Evolutionary conservation across 2,329 filamentous ascomycete genomes (phyloP).

Genomic region (Pleoardoris graminearum): DNA sequence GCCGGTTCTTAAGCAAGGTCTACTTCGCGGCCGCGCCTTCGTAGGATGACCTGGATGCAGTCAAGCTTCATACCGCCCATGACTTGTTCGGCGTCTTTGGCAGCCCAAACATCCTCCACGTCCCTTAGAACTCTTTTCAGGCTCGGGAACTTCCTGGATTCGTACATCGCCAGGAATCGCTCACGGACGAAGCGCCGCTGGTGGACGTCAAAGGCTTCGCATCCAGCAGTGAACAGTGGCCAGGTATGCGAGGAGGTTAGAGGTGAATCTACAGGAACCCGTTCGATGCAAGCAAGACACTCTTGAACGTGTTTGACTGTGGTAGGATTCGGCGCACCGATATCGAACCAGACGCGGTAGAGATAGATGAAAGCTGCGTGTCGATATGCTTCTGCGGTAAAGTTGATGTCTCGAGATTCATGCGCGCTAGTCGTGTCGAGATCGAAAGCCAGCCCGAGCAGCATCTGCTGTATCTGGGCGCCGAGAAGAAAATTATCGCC

Average conservation of each 20-base stretch:
- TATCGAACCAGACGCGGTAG: slow-evolving; percentile 37
- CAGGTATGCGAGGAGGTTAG: slow-evolving; percentile 36
- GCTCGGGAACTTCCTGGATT: slow-evolving; percentile 28
- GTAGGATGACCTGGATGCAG: slow-evolving; percentile 38
- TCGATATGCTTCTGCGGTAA: slow-evolving; percentile 35
- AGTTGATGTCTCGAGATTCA: slow-evolving; percentile 17
- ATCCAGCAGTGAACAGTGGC: slow-evolving; percentile 39
- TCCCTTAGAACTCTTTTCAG: slow-evolving; percentile 32
- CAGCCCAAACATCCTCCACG: slow-evolving; percentile 35
- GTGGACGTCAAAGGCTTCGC: slow-evolving; percentile 25
- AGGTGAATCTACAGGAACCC: slow-evolving; percentile 23
- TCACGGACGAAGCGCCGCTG: slow-evolving; percentile 32
- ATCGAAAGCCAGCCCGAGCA: slow-evolving; percentile 25
- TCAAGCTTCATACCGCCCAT: slow-evolving; percentile 31
- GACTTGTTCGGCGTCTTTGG: slow-evolving; percentile 31
- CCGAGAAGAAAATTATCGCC: slow-evolving; percentile 26
- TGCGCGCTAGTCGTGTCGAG: background rate
- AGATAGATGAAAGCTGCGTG: slow-evolving; percentile 42
- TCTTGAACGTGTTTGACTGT: slow-evolving; percentile 33
- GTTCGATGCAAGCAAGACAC: slow-evolving; percentile 25
- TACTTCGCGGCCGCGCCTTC: slow-evolving; percentile 31
- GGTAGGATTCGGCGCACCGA: slow-evolving; percentile 36
- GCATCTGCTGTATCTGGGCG: slow-evolving; percentile 20
- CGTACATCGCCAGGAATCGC: slow-evolving; percentile 32
- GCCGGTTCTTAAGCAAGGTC: slow-evolving; percentile 26